These are phyloP conservation scores for Sarocladium kiliense DNA, from an alignment of 2,329 filamentous ascomycete genomes.

Conservation along the genomic window DNA sequence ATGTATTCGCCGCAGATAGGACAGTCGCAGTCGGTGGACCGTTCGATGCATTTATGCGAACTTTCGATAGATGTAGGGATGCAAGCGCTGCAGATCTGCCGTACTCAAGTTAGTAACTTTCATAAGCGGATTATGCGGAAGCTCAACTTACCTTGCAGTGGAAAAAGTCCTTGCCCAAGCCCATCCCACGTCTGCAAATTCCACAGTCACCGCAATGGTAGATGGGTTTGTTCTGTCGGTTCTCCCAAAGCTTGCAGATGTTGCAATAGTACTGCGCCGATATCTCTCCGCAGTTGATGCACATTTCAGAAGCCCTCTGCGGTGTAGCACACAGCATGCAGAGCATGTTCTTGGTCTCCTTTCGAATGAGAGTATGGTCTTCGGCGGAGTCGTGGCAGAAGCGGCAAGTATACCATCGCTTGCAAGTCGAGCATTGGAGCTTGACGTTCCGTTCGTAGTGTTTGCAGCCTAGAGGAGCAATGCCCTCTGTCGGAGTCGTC, in stretches of 20 bases:
- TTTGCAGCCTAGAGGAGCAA: slow-evolving; percentile 66
- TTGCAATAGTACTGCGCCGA: slow-evolving; percentile 89
- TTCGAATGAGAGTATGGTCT: slow-evolving; percentile 72
- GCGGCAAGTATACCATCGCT: slow-evolving; percentile 89
- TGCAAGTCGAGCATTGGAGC: slow-evolving; percentile 84
- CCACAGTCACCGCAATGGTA: slow-evolving; percentile 97
- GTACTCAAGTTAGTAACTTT: not conserved
- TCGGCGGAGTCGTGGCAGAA: slow-evolving; percentile 87
- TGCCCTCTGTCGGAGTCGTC: slow-evolving; percentile 18
- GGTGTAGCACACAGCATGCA: slow-evolving; percentile 92
- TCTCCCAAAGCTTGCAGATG: slow-evolving; percentile 96
- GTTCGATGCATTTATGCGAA: slow-evolving; percentile 89
- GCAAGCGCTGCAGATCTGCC: slow-evolving; percentile 85
- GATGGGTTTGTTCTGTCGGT: slow-evolving; percentile 82
- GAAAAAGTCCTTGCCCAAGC: slow-evolving; percentile 92
- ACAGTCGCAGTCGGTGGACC: slow-evolving; percentile 91
- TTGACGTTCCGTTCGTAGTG: slow-evolving; percentile 97
- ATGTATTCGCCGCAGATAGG: slow-evolving; percentile 96
- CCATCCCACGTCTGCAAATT: slow-evolving; percentile 86
- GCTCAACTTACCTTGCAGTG: slow-evolving; percentile 78
- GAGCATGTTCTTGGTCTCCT: slow-evolving; percentile 88
- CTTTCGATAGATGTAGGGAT: slow-evolving; percentile 82
- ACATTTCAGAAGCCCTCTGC: slow-evolving; percentile 75
- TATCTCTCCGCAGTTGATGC: slow-evolving; percentile 68
- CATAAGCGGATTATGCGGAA: not conserved